Conservation (phyloP, 2,329 filamentous ascomycete species). For the Tolypocladium album region DNA sequence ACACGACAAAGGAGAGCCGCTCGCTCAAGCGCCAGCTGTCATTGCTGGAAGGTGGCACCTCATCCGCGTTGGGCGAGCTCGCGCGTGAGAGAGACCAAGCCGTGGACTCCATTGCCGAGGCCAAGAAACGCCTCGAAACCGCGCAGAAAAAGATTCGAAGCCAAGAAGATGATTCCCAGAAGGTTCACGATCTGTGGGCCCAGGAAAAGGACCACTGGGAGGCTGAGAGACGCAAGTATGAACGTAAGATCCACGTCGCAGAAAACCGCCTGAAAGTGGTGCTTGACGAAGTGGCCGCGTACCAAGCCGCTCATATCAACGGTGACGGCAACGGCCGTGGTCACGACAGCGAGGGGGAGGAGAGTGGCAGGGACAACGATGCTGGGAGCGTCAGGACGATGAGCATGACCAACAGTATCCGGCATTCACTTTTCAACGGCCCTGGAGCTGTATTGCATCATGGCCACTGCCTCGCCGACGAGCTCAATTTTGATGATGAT, state of each 20-base stretch:
- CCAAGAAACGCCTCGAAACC: constrained; percentile 65
- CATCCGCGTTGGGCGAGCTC: constrained; percentile 74
- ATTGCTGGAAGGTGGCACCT: constrained; percentile 76
- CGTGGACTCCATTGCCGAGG: constrained; percentile 59
- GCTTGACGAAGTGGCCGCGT: constrained; percentile 72
- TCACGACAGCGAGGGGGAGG: constrained; percentile 49
- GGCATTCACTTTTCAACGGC: constrained; percentile 59
- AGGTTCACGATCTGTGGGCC: constrained; percentile 70
- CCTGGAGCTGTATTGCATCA: constrained; percentile 28
- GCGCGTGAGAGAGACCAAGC: constrained; percentile 79
- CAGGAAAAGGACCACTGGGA: constrained; percentile 80
- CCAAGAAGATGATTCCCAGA: constrained; percentile 75
- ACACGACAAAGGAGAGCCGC: constrained; percentile 63
- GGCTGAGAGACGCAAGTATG: constrained; percentile 68
- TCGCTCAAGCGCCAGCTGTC: constrained; percentile 78
- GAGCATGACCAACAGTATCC: constrained; percentile 61
- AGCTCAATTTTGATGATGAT: constrained; percentile 74
- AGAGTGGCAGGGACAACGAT: constrained; percentile 55
- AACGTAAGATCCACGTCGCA: constrained; percentile 80
- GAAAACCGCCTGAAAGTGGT: constrained; percentile 77
- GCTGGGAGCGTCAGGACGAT: constrained; percentile 60
- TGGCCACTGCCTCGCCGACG: constrained; percentile 76
- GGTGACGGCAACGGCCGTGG: constrained; percentile 20
- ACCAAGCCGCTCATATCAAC: constrained; percentile 45
- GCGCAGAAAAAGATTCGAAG: constrained; percentile 66